Base-by-base conservation (phyloP, 116 monocot species). In the Posidonia oceanica region DNA sequence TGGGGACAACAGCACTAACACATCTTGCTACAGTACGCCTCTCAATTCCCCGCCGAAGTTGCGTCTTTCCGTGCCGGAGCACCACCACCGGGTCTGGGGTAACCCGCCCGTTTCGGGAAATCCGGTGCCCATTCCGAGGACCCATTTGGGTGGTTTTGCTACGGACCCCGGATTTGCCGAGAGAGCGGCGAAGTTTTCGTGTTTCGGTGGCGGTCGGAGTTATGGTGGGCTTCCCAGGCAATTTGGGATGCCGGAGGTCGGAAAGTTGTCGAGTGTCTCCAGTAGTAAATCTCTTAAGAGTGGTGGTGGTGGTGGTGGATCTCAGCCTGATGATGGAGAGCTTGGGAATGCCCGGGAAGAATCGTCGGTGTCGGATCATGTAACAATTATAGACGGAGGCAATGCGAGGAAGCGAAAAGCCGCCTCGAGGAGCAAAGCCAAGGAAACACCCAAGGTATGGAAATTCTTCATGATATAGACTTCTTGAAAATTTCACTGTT, bases 371-470 rank as follows among this genome's bases (percentile, higher is more conserved):
- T 80, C 83, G 2, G 83, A 79, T 64, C 78, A 72, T 14, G 40
- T 20, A 42, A n/a, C 40, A 37, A 42, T 71, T 12, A 39, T 62
- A 42, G 36, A 55, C 15, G 71, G 71, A 17, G 38, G 73, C 15
- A 80, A 76, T 76, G 71, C 67, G 6, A 76, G 77, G 79, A 93
- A 89, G 63, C 69, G 89, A 59, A 93, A 89, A 63, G 75, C 81
- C 5, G 18, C 67, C 5, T 36, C 69, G 14, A 85, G 71, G 72
- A 78, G 80, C 58, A 84, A 84, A 82, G 79, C 63, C 52, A 86
- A 81, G 66, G 81, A 78, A 38, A 11, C 44, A 54, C 8, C 52
- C 36, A 56, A 74, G 66, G 74, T 74, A 56, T 15, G 13, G 14
- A 15, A 54, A 20, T 39, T 52, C 15, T 54, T 20, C 72, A 51